A percentile compares a stretch with the other conserved stretches of the same genome.
These are phyloP conservation scores for Tuber magnatum DNA, from an alignment of 495 filamentous ascomycete genomes.

Conservation along the genomic window DNA sequence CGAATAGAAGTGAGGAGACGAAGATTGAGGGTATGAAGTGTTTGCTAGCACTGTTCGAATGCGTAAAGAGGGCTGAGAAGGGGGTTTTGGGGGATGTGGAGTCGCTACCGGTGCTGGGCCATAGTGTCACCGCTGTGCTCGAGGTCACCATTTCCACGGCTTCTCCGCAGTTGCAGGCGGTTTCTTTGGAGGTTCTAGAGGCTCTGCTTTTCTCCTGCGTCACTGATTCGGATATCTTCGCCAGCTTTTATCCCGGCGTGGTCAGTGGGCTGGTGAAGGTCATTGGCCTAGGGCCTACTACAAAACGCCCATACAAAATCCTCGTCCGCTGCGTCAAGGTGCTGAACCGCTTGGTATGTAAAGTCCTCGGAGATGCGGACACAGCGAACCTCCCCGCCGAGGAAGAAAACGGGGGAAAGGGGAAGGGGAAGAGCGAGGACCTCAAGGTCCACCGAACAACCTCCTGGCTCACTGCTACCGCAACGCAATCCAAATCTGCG, in stretches of 20 bases:
- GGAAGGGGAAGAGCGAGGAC: slow-evolving; percentile 31
- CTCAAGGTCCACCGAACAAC: slow-evolving; percentile 44
- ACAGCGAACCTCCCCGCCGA: slow-evolving; percentile 44
- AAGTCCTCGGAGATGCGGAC: slow-evolving; percentile 58
- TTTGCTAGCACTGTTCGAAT: slow-evolving; percentile 49
- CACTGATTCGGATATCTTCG: slow-evolving; percentile 60
- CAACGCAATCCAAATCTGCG: slow-evolving; percentile 76
- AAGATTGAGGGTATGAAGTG: slow-evolving; percentile 56
- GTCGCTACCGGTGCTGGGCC: slow-evolving; percentile 74
- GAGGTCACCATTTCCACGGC: slow-evolving; percentile 57
- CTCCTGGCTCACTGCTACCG: slow-evolving; percentile 76
- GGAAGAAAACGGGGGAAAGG: slow-evolving; percentile 13
- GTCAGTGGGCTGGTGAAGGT: slow-evolving; percentile 73
- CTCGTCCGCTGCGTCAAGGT: slow-evolving; percentile 56
- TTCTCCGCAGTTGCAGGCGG: slow-evolving; percentile 57
- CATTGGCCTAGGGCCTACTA: slow-evolving; percentile 59
- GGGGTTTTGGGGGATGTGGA: slow-evolving; percentile 47
- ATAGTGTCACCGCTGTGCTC: slow-evolving; percentile 70
- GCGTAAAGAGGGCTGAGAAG: slow-evolving; percentile 37
- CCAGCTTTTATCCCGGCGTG: slow-evolving; percentile 80
- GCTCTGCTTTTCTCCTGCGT: slow-evolving; percentile 54
- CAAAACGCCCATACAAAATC: slow-evolving; percentile 58
- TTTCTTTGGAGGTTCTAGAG: slow-evolving; percentile 59
- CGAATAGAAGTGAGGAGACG: slow-evolving; percentile 60
- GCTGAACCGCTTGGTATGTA: slow-evolving; percentile 55